Percentiles rank a stretch among this genome's conserved stretches.
Evolutionary conservation across 2,329 filamentous ascomycete species (phyloP).

Genomic region (Emergomyces africanus): DNA sequence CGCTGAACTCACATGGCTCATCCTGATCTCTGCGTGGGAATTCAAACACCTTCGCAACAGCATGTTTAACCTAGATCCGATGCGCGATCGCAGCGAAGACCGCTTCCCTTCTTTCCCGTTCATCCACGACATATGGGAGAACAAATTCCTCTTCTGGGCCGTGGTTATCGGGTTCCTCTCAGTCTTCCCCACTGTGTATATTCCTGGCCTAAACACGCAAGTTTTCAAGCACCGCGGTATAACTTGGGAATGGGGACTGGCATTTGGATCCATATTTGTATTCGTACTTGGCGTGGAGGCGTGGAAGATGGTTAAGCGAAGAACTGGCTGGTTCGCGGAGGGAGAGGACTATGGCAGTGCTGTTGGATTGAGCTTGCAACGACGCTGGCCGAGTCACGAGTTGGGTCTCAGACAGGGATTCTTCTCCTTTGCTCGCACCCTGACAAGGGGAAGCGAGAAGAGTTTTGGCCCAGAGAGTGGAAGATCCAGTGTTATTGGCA

Average conservation of each 20-base stretch:
- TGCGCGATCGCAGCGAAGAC: constrained; percentile 13
- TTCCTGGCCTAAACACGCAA: constrained; percentile 45
- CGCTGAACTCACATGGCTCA: constrained; percentile 44
- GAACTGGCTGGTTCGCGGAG: constrained; percentile 18
- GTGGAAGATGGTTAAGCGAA: constrained; percentile 48
- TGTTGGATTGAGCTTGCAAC: constrained; percentile 12
- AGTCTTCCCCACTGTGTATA: constrained; percentile 44
- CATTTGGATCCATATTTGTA: constrained; percentile 40
- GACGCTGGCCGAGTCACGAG: constrained; percentile 13
- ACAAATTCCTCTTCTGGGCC: constrained; percentile 41
- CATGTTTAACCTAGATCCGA: constrained; percentile 41
- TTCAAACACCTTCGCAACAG: constrained; percentile 40
- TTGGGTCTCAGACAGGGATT: constrained; percentile 21
- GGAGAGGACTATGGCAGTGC: constrained; percentile 18
- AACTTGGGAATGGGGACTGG: constrained; percentile 51
- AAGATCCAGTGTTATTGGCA: background rate
- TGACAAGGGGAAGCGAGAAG: constrained; percentile 18
- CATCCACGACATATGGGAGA: constrained; percentile 27
- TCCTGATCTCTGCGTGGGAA: constrained; percentile 46
- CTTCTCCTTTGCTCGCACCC: constrained; percentile 19
- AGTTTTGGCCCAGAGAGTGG: constrained; percentile 9
- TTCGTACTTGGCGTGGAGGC: constrained; percentile 47
- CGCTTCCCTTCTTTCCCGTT: constrained; percentile 23
- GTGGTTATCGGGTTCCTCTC: constrained; percentile 36
- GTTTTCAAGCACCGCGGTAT: constrained; percentile 52